Evolutionary conservation across 2,329 filamentous ascomycete genomes (phyloP).

Genomic region (Zasmidium citrigriseum): DNA sequence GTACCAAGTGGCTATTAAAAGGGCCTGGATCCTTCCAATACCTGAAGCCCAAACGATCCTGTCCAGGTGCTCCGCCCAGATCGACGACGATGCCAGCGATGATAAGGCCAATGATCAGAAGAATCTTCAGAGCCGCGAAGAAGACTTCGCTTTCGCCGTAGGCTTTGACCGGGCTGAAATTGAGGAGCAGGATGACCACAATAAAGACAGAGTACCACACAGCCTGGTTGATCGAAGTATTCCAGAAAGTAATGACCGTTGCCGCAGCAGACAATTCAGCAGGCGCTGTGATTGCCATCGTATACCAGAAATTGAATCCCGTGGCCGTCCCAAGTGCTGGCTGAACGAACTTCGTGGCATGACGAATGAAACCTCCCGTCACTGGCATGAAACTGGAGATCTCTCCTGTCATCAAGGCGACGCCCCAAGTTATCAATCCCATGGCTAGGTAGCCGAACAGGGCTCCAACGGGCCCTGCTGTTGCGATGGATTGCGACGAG

Average conservation of each 20-base stretch:
- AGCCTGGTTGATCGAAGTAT: slow-evolving; percentile 32
- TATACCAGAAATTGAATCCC: slow-evolving; percentile 44
- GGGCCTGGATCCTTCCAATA: slow-evolving; percentile 21
- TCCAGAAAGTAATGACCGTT: slow-evolving; percentile 32
- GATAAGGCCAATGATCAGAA: slow-evolving; percentile 17
- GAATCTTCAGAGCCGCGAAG: slow-evolving; percentile 20
- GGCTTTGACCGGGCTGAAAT: slow-evolving; percentile 28
- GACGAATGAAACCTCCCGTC: slow-evolving; percentile 40
- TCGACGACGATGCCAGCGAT: slow-evolving; percentile 21
- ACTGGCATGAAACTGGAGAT: slow-evolving; percentile 41
- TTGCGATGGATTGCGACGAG: slow-evolving; percentile 23
- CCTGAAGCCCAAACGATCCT: slow-evolving; percentile 15
- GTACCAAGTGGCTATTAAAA: slow-evolving; percentile 13
- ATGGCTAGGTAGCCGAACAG: slow-evolving; percentile 41
- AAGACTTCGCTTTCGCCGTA: slow-evolving; percentile 22
- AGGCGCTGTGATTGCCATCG: slow-evolving; percentile 19
- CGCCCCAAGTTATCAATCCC: slow-evolving; percentile 37
- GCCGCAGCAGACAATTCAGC: slow-evolving; percentile 18
- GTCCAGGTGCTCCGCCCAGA: slow-evolving; percentile 13
- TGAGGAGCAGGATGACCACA: slow-evolving; percentile 35
- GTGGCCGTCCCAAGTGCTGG: slow-evolving; percentile 34
- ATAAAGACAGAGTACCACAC: slow-evolving; percentile 39
- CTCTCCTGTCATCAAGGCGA: slow-evolving; percentile 40
- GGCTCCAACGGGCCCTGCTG: slow-evolving; percentile 24
- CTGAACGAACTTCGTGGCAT: slow-evolving; percentile 40